These are phyloP conservation scores for Sugiyamaella smithiae DNA, from an alignment of 805 yeast species.

Conservation along the genomic window DNA sequence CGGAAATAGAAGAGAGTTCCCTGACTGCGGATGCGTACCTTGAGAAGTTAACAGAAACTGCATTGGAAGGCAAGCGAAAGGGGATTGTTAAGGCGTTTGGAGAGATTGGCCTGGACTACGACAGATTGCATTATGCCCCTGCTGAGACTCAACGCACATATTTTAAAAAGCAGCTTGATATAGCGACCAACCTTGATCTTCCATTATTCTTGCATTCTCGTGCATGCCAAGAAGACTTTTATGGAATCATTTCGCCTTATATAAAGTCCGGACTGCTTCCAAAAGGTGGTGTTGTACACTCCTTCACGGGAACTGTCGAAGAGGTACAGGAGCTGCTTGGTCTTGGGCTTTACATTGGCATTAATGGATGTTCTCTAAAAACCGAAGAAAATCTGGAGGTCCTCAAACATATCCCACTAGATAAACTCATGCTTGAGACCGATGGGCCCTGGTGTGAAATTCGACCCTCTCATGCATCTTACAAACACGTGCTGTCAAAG, in stretches of 20 bases:
- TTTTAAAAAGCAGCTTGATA: conserved; percentile 71
- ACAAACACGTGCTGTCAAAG: conserved; percentile 42
- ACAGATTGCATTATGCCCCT: conserved; percentile 74
- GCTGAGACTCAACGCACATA: conserved; percentile 62
- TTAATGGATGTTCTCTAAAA: conserved; percentile 91
- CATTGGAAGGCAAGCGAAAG: conserved; percentile 43
- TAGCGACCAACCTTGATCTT: conserved; percentile 49
- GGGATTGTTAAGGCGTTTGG: conserved; percentile 81
- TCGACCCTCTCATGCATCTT: conserved; percentile 75
- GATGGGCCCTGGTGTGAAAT: conserved; percentile 99
- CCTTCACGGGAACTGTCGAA: conserved; percentile 78
- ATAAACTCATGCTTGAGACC: conserved; percentile 77
- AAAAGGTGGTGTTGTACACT: conserved; percentile 82
- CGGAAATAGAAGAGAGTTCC: conserved; percentile 43
- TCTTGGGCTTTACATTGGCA: conserved; percentile 67
- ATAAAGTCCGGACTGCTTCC: conserved; percentile 39
- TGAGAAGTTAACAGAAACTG: conserved; percentile 47
- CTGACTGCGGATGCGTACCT: conserved; percentile 39
- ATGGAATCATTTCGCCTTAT: conserved; percentile 60
- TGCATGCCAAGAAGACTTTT: conserved; percentile 77
- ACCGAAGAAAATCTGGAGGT: conserved; percentile 70
- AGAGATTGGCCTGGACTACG: conserved; percentile 94
- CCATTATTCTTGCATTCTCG: conserved; percentile 93
- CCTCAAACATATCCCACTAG: conserved; percentile 64
- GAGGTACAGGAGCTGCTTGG: conserved; percentile 60